Evolutionary conservation across 495 filamentous ascomycete species (phyloP), one percentile per base, ranked within the genome.

Genomic region (Penicillium alfredii): DNA sequence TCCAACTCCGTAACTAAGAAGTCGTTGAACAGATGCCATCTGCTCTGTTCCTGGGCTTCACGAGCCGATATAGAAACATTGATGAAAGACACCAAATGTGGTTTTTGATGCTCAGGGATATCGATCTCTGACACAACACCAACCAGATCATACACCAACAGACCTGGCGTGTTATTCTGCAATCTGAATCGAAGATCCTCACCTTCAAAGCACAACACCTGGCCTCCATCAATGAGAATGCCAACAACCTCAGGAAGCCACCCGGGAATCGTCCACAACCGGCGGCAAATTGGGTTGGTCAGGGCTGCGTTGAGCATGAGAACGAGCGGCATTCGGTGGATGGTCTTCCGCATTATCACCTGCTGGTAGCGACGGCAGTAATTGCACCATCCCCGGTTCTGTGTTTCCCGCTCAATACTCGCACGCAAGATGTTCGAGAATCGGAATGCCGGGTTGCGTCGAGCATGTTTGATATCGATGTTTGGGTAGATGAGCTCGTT

Each of bases 1-100:
- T 80, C 71, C 11, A 94, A 72, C n/a, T 81, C 76, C 4, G 83
- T 76, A 20, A 99, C 92, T 8, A 93, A 67, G 46, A 99, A 99
- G 60, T 99, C 92, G 36, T 99, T 99, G 61, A 99, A 94, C 4
- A 99, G 56, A 51, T 95, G 85, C 92, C 92, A 99, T 42, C 78
- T 77, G 45, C 68, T 76, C 34, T 77, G 67, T 1, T 55, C 56
- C 6, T 77, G 66, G 4, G 71, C 46, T 4, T 69, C 61, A 1
- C 73, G 70, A 8, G 68, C 66, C 7, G 88, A 86, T 15, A 89
- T 76, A 1, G 80, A 83, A 27, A 94, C 86, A 59, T 97, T 88
- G 45, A 94, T 76, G 42, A 93, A 78, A 7, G 87, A 86, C 11
- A 97, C 88, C 23, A 99, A 73, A 64, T 99, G 92, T 1, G 87